Evolutionary conservation across 2,329 filamentous ascomycete species (phyloP), one percentile per base, ranked within the genome.

Genomic region (Niveomyces coronatus): DNA sequence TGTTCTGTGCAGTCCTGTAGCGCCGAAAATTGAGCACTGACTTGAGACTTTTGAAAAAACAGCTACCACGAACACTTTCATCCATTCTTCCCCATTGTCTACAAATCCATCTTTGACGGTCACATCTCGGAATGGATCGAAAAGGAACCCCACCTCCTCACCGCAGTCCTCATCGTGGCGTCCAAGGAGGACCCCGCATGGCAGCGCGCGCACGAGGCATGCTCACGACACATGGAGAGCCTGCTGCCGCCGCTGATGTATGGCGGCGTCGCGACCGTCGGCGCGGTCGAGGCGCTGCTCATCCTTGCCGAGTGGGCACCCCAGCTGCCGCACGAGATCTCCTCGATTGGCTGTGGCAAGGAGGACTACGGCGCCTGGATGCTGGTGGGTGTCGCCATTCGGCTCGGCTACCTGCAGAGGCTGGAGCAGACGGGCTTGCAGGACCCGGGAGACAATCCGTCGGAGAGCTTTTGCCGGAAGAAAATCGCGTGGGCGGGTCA

Each of bases 351-450:
- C 0, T 70, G 79, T 39, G 81, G 81, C 8, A 80, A 85, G 53
- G 81, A 85, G 51, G 80, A 85, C 48, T 71, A 81, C 31, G 79
- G 81, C 20, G 79, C 79, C 0, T 85, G 81, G 81, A 85, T 85
- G 79, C 76, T 84, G 48, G 78, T 84, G 5, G 81, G 81, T 2
- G 69, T 80, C 15, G 81, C 81, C 3, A 59, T 85, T 6, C 70
- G 81, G 6, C 71, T 82, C 3, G 80, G 74, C 0, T 85, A 85
- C 52, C 81, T 81, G 35, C 71, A 84, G 13, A 75, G 76, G 2
- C 63, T 85, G 14, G 81, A 85, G 51, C 68, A 76, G 42, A 82
- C 79, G 15, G 76, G 77, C 0, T 78, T 85, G 47, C 67, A 74
- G 30, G 70, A 74, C 22, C 71, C 77, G 26, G 65, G 70, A 30